Evolutionary conservation across 257 asterid genomes (phyloP), one percentile per base, ranked within the genome.

Genomic region (Fraxinus excelsior): DNA sequence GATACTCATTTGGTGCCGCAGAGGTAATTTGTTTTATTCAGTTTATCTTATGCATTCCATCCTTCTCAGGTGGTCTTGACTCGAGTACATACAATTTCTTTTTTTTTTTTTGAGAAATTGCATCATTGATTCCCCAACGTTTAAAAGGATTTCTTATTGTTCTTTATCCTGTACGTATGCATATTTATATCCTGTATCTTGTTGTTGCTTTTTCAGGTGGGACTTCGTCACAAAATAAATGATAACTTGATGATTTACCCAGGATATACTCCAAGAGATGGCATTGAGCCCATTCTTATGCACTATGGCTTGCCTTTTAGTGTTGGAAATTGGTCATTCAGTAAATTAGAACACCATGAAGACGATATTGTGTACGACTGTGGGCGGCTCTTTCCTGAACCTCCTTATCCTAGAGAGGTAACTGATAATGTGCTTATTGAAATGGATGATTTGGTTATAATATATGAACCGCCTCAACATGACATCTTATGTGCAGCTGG

Each of bases 341-440:
- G 91, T 82, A 96, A 96, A 87, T 79, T 89, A 79, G 83, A 88
- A 26, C 99, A 90, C 81, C 99, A 96, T 40, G 94, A 91, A 58
- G 98, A 96, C 78, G 84, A 65, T 68, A 91, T 96, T 76, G 98
- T 96, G 82, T 90, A 96, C 78, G 97, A 90, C 42, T 96, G 99
- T 75, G 93, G 92, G 7, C 93, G 91, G 26, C 94, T 93, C 73
- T 96, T 96, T 87, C 97, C 96, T 3, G 98, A 93, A 74, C 99
- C 99, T 74, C 99, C 99, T 73, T 95, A 90, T 83, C 99, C 99
- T 74, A 85, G 90, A 85, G 97, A 93, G 96, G 99, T 96, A 87
- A 25, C 29, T 23, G 32, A 60, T 78, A 21, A 31, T 35, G 34
- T 42, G 28, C 49, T 32, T 21, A 60, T 67, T 23, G 34, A 14